Conservation (phyloP, 2,329 filamentous ascomycete species). For the Raffaelea arxii region DNA sequence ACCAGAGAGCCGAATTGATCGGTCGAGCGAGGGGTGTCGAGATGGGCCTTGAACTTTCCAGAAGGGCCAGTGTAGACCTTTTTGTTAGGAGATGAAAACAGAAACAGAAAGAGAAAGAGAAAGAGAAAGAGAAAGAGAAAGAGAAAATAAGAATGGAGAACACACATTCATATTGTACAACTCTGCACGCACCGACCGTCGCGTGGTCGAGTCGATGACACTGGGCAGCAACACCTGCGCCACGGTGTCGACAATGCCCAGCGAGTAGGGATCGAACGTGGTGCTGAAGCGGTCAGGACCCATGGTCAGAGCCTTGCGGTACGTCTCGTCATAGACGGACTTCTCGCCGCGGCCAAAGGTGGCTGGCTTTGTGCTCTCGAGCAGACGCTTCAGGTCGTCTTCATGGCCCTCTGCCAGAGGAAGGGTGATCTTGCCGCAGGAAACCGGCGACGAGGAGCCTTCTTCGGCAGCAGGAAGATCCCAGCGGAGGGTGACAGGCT, state of each 20-base stretch:
- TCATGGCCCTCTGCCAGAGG: background rate
- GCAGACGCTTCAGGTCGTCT: background rate
- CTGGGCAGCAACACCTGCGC: conserved; percentile 32
- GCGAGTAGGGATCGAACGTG: conserved; percentile 39
- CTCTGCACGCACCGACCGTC: conserved; percentile 34
- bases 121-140: background rate
- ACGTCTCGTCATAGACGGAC: conserved; percentile 31
- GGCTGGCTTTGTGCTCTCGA: background rate
- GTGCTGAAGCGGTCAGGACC: conserved; percentile 34
- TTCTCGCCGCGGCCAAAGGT: conserved; percentile 21
- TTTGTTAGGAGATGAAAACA: too few species aligned
- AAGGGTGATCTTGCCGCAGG: background rate
- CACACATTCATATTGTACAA: conserved; percentile 47
- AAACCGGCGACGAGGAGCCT: too few species aligned
- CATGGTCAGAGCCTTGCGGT: conserved; percentile 44
- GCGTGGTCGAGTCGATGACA: background rate
- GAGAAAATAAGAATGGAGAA: background rate
- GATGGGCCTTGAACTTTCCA: conserved; percentile 38
- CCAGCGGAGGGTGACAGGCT: background rate
- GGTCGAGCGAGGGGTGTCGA: conserved; percentile 40
- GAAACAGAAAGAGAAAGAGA: background rate
- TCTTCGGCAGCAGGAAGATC: background rate
- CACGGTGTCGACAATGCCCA: conserved; percentile 41
- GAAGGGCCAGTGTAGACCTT: conserved; percentile 42
- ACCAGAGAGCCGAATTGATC: conserved; percentile 44